phyloP scores from a whole-genome alignment of 2,329 filamentous ascomycete genomes.

The Aspergillus clavatus region DNA sequence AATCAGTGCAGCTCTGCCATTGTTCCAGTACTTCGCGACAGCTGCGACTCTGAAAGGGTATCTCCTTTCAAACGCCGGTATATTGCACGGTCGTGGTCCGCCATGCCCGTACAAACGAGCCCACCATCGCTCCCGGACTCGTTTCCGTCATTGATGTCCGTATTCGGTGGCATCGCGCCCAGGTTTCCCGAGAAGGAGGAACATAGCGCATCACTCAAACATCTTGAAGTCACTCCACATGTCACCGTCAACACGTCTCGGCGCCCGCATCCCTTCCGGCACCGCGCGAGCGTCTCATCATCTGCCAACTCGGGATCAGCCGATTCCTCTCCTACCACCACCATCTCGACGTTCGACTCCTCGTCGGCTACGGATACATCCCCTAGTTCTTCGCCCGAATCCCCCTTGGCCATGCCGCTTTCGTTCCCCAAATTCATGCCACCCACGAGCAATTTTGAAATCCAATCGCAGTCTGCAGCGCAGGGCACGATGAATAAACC shows the following conservation, averaged over 20 bases:
- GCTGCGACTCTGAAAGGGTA: conserved; percentile 25
- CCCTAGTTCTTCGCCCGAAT: conserved; percentile 87
- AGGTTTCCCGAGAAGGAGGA: conserved; percentile 26
- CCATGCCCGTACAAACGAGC: conserved; percentile 40
- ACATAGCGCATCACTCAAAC: conserved; percentile 19
- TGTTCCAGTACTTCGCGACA: conserved; percentile 22
- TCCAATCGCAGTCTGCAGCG: conserved; percentile 20
- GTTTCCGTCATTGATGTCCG: conserved; percentile 51
- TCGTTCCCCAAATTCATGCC: conserved; percentile 40
- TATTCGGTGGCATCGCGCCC: conserved; percentile 43
- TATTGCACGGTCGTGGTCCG: conserved; percentile 18
- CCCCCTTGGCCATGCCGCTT: conserved; percentile 67
- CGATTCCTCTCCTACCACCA: conserved; percentile 92
- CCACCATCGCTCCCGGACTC: conserved; percentile 39
- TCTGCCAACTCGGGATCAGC: conserved; percentile 67
- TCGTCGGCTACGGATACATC: conserved; percentile 86
- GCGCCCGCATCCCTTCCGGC: conserved; percentile 30
- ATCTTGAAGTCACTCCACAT: conserved; percentile 26
- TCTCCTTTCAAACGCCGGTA: conserved; percentile 29
- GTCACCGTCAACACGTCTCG: conserved; percentile 23
- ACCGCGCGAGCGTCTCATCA: conserved; percentile 40
- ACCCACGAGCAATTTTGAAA: conserved; percentile 23
- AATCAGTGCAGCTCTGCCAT: conserved; percentile 19
- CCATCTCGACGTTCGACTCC: conserved; percentile 86
- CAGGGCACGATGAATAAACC: conserved; percentile 26